Evolutionary conservation across 2,329 filamentous ascomycete genomes (phyloP).

Genomic region (Alternaria conjuncta): DNA sequence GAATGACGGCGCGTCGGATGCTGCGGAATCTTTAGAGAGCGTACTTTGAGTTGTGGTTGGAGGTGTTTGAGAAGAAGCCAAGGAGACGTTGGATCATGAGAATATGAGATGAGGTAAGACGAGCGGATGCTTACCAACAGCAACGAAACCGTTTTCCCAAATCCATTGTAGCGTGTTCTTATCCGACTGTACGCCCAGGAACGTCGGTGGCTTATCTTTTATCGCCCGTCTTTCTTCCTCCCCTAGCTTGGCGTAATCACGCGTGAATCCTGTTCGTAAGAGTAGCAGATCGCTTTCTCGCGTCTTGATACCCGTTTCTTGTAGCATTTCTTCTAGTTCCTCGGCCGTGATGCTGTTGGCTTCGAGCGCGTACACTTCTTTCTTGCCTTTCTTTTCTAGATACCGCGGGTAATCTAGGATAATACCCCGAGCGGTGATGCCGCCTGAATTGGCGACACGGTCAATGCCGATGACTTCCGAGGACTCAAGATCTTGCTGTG

Average conservation of each 20-base stretch:
- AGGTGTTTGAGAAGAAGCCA: background rate
- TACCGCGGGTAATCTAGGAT: slow-evolving; percentile 45
- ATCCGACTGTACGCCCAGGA: slow-evolving; percentile 51
- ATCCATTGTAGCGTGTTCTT: slow-evolving; percentile 52
- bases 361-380: slow-evolving; percentile 28
- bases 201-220: slow-evolving; percentile 37
- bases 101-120: background rate
- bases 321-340: slow-evolving; percentile 40
- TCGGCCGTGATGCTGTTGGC: slow-evolving; percentile 29
- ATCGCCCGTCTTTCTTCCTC: slow-evolving; percentile 33
- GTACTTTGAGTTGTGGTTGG: background rate
- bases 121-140: slow-evolving; percentile 38
- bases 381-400: slow-evolving; percentile 25
- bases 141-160: slow-evolving; percentile 56
- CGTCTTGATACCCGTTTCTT: slow-evolving; percentile 45
- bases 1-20: slow-evolving; percentile 52
- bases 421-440: slow-evolving; percentile 38
- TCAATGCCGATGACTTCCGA: slow-evolving; percentile 53
- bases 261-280: slow-evolving; percentile 41
- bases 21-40: slow-evolving; percentile 14
- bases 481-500: slow-evolving; percentile 48
- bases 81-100: background rate
- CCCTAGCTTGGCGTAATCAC: slow-evolving; percentile 45
- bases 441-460: slow-evolving; percentile 34
- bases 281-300: slow-evolving; percentile 40